Percentiles rank a stretch among this genome's conserved stretches.
These are phyloP conservation scores for Lindgomyces ingoldianus DNA, from an alignment of 495 filamentous ascomycete genomes.

Conservation along the genomic window DNA sequence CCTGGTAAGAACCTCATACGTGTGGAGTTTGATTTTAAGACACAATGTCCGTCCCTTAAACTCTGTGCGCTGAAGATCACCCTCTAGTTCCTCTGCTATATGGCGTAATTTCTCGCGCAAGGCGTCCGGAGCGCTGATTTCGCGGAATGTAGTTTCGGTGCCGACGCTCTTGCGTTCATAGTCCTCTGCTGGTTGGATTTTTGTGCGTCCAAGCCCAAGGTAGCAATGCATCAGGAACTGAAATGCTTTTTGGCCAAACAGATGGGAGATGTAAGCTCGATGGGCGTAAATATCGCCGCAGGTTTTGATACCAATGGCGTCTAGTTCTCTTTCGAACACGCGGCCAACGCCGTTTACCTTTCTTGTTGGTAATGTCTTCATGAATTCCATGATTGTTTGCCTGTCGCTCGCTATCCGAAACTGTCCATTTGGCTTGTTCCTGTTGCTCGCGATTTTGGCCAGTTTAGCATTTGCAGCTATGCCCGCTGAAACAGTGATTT, in stretches of 20 bases:
- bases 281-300: slow-evolving; percentile 86
- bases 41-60: slow-evolving; percentile 88
- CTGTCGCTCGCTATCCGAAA: slow-evolving; percentile 72
- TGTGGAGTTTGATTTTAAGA: slow-evolving; percentile 91
- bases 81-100: slow-evolving; percentile 84
- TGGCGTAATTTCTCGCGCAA: slow-evolving; percentile 74
- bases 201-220: slow-evolving; percentile 86
- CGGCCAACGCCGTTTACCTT: slow-evolving; percentile 94
- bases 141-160: slow-evolving; percentile 88
- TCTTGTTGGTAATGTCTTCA: slow-evolving; percentile 75
- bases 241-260: slow-evolving; percentile 91
- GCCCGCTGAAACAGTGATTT: slow-evolving; percentile 89
- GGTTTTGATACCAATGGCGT: slow-evolving; percentile 80
- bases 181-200: slow-evolving; percentile 81
- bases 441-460: slow-evolving; percentile 92
- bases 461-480: slow-evolving; percentile 91
- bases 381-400: slow-evolving; percentile 75
- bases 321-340: slow-evolving; percentile 90
- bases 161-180: slow-evolving; percentile 93
- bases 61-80: slow-evolving; percentile 74
- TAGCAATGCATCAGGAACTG: slow-evolving; percentile 82
- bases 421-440: slow-evolving; percentile 96
- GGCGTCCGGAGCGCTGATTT: slow-evolving; percentile 67
- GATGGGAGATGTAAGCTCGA: slow-evolving; percentile 65
- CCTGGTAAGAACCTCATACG: slow-evolving; percentile 85